A percentile compares a stretch with the other conserved stretches of the same genome.
Conservation (phyloP, 176 grass and related monocot species). For the Zizania latifolia region DNA sequence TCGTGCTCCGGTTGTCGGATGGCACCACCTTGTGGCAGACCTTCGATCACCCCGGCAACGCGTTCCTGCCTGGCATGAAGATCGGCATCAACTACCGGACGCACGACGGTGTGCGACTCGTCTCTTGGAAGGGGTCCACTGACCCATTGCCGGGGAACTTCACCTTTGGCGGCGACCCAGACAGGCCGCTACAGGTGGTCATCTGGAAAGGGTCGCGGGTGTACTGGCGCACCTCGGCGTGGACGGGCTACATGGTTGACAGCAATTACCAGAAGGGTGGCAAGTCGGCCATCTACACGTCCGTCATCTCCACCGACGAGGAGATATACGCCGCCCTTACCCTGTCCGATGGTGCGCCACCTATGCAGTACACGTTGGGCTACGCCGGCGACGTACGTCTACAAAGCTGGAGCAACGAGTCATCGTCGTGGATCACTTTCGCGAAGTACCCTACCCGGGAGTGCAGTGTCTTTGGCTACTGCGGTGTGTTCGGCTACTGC, state of each 20-base stretch:
- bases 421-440: not conserved
- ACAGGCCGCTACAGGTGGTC: not conserved
- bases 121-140: conserved; percentile 15
- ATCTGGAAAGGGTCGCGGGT: not conserved
- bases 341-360: not conserved
- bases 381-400: conserved; percentile 7
- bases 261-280: not conserved
- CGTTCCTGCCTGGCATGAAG: conserved; percentile 18
- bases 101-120: not conserved
- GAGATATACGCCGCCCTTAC: not conserved
- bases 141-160: conserved; percentile 29
- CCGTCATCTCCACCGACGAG: not conserved
- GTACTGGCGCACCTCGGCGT: conserved; percentile 27
- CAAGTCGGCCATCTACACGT: not conserved
- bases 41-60: conserved; percentile 22
- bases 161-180: not conserved
- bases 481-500: conserved; percentile 41
- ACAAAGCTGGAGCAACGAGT: not conserved
- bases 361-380: not conserved
- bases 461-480: conserved; percentile 18
- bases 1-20: conserved; percentile 9
- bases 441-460: not conserved
- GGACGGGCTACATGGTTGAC: conserved; percentile 26
- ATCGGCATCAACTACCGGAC: not conserved
- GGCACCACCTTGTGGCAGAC: conserved; percentile 25